Conservation (phyloP, 257 asterid genomes). For the Lavandula angustifolia region DNA sequence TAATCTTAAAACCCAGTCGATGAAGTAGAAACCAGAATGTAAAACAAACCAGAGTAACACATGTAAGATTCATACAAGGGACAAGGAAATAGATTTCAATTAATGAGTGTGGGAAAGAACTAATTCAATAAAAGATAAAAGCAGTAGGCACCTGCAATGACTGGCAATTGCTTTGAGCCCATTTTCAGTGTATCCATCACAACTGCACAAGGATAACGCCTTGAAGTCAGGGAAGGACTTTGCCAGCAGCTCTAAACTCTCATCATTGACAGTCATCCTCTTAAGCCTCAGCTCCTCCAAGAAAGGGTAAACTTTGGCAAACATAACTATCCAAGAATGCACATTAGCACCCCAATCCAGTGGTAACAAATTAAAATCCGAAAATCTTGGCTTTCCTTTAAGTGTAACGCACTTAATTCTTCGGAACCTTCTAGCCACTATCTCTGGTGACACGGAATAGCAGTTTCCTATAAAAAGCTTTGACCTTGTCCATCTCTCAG, state of each 20-base stretch:
- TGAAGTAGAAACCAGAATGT: background rate
- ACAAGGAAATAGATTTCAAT: slow-evolving; percentile 17
- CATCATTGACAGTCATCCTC: slow-evolving; percentile 74
- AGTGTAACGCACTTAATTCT: slow-evolving; percentile 67
- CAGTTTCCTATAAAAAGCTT: slow-evolving; percentile 79
- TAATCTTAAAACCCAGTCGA: background rate
- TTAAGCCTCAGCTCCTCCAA: slow-evolving; percentile 82
- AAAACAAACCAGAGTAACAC: slow-evolving; percentile 21
- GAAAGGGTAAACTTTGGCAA: slow-evolving; percentile 72
- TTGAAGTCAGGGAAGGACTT: slow-evolving; percentile 66
- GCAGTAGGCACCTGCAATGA: slow-evolving; percentile 63
- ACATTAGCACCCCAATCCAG: slow-evolving; percentile 79
- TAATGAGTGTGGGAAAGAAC: background rate
- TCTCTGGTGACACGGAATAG: slow-evolving; percentile 79
- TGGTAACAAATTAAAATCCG: slow-evolving; percentile 78
- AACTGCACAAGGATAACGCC: slow-evolving; percentile 67
- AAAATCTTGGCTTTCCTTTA: slow-evolving; percentile 80
- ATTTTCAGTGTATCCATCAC: slow-evolving; percentile 75
- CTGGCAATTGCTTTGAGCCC: slow-evolving; percentile 73
- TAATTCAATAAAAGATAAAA: background rate
- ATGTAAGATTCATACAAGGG: background rate
- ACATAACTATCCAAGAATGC: slow-evolving; percentile 64
- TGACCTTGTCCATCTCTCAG: slow-evolving; percentile 79
- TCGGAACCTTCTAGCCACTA: slow-evolving; percentile 69
- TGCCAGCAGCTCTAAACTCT: slow-evolving; percentile 80